A percentile compares a stretch with the other conserved stretches of the same genome.
Evolutionary conservation across 805 yeast genomes (phyloP).

Genomic region (Yarrowia sp.): DNA sequence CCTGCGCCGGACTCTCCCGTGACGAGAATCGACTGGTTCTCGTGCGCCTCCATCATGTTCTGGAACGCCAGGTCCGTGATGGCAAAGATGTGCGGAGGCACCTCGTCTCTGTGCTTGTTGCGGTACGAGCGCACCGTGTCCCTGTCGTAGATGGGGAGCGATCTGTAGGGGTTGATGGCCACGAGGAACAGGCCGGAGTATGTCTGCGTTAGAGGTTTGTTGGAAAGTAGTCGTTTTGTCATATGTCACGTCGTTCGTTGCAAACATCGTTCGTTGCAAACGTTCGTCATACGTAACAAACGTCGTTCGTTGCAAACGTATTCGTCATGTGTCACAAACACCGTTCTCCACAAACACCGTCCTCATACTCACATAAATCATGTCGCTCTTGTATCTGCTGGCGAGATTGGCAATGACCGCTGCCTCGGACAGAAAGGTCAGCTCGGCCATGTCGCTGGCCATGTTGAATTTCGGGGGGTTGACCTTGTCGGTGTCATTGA

Average conservation of each 20-base stretch:
- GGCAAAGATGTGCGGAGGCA: slow-evolving; percentile 87
- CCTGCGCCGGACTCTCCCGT: slow-evolving; percentile 99
- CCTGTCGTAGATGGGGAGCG: slow-evolving; percentile 65
- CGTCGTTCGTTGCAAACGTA: too few species aligned
- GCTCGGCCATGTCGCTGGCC: slow-evolving; percentile 92
- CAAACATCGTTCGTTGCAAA: too few species aligned
- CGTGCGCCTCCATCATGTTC: slow-evolving; percentile 62
- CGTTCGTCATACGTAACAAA: too few species aligned
- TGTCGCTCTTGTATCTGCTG: slow-evolving; percentile 70
- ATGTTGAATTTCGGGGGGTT: slow-evolving; percentile 89
- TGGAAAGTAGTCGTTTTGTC: too few species aligned
- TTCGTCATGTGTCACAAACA: not conserved
- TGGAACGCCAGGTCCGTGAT: slow-evolving; percentile 83
- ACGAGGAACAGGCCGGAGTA: slow-evolving; percentile 94
- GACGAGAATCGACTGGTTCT: slow-evolving; percentile 88
- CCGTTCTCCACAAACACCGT: not conserved
- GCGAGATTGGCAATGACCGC: slow-evolving; percentile 85
- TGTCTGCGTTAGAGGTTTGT: slow-evolving; percentile 64
- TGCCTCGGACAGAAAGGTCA: slow-evolving; percentile 92
- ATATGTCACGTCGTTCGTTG: too few species aligned
- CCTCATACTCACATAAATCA: slow-evolving; percentile 45
- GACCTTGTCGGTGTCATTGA: slow-evolving; percentile 56
- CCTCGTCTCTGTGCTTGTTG: slow-evolving; percentile 44
- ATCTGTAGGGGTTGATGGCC: slow-evolving; percentile 88
- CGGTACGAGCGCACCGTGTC: slow-evolving; percentile 59